Evolutionary conservation across 345 rosid genomes (phyloP).

Genomic region (Kandelia obovata): DNA sequence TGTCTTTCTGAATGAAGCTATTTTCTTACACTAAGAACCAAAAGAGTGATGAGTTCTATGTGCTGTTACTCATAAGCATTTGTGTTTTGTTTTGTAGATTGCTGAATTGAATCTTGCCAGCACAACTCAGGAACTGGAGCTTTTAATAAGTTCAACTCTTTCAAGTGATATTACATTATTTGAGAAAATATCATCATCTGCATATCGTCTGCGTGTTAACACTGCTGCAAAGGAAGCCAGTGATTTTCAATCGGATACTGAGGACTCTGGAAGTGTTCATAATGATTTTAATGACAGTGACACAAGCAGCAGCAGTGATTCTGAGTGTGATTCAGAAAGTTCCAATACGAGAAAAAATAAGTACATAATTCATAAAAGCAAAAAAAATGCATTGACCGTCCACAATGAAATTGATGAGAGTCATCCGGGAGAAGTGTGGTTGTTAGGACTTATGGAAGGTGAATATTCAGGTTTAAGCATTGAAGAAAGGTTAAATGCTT

Average conservation of each 20-base stretch:
- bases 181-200: constrained; percentile 79
- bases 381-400: constrained; percentile 37
- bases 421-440: constrained; percentile 86
- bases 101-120: constrained; percentile 56
- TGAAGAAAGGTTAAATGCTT: constrained; percentile 76
- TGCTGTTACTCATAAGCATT: constrained; percentile 7
- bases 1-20: background rate
- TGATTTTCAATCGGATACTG: constrained; percentile 58
- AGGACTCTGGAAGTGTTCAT: constrained; percentile 82
- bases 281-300: constrained; percentile 48
- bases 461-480: constrained; percentile 88
- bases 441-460: constrained; percentile 88
- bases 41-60: background rate
- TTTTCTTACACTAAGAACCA: background rate
- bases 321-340: constrained; percentile 54
- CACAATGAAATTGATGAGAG: constrained; percentile 92
- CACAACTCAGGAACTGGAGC: constrained; percentile 60
- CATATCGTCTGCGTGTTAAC: constrained; percentile 71
- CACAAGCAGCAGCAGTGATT: constrained; percentile 49
- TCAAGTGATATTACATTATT: constrained; percentile 92
- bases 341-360: constrained; percentile 33
- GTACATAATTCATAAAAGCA: constrained; percentile 32
- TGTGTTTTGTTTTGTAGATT: constrained; percentile 46
- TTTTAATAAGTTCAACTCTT: constrained; percentile 66
- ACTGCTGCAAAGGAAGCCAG: constrained; percentile 43